Base-by-base conservation (phyloP, 805 yeast species). In the Starmerella tilneyi region DNA sequence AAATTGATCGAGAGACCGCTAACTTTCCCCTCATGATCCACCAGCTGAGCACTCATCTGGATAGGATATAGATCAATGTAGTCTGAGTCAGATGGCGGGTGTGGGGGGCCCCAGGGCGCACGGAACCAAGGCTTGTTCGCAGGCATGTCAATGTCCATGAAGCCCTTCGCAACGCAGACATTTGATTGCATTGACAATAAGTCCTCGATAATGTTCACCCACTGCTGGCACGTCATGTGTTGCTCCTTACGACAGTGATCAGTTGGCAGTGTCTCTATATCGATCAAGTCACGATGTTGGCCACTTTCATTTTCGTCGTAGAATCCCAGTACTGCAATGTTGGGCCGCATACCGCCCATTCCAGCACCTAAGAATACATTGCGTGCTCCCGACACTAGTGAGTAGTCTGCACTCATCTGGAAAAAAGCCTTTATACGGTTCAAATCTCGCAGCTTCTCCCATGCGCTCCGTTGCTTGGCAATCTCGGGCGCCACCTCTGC, bases 311-410 rank as follows among this genome's bases (percentile, higher is more conserved):
- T 22, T 48, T 80, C 68, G 58, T 89, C 94, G 55, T 80, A 84
- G 57, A 86, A 86, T 0, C 97, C 97, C 26, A 92, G 49, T 0
- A 92, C 94, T 0, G 96, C 84, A 43, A 92, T 88, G 59, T 92
- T 92, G 2, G 98, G 98, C 56, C 76, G 81, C 98, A 92, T 92
- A 11, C 96, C 96, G 7, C 99, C 99, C n/a, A 92, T 68, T 0
- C 99, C 99, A 3, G 94, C 82, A 0, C 96, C 96, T 48, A 89
- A 62, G 48, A 76, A 86, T 9, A 92, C 86, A 59, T 89, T 89
- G 50, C 98, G 70, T 0, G 85, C 94, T 21, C 98, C 97, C 96
- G 97, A 89, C 0, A 86, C 81, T 33, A 92, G 69, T 1, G 81
- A 73, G 0, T 95, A 88, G 0, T 94, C 94, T 9, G 86, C 72